Evolutionary conservation across 768 basidiomycete genomes (phyloP).

Genomic region (Crepidotus variabilis): DNA sequence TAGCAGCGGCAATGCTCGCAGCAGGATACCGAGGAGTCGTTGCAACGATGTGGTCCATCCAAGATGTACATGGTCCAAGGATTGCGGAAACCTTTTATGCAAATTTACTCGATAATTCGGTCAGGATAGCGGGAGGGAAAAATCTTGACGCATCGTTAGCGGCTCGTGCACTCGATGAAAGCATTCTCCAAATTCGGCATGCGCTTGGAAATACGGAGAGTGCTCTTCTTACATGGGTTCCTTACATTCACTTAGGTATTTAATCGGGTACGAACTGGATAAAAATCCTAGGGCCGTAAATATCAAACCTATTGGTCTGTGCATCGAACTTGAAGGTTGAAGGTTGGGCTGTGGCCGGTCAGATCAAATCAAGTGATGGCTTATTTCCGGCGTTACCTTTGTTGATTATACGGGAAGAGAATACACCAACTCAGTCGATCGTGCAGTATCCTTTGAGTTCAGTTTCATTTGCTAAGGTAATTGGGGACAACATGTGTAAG

Average conservation of each 20-base stretch:
- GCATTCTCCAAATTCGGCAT: background rate
- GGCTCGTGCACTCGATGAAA: background rate
- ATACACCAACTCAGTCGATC: too few relatives aligned
- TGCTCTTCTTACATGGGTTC: background rate
- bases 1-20: constrained; percentile 36
- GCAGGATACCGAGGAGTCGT: constrained; percentile 26
- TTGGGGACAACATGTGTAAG: too few relatives aligned
- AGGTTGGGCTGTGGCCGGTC: too few relatives aligned
- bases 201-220: background rate
- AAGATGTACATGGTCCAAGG: constrained; percentile 27
- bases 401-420: too few relatives aligned
- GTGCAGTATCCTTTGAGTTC: too few relatives aligned
- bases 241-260: background rate
- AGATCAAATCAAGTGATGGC: too few relatives aligned
- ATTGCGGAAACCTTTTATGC: constrained; percentile 29
- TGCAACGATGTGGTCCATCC: constrained; percentile 40
- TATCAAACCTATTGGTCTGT: too few relatives aligned
- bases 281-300: background rate
- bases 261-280: background rate
- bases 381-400: too few relatives aligned
- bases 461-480: too few relatives aligned
- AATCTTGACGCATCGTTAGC: background rate
- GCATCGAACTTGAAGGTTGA: too few relatives aligned
- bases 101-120: constrained; percentile 3
- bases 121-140: background rate